phyloP scores from a whole-genome alignment of 169 alveolate species.

The Plasmodium vinckei region DNA sequence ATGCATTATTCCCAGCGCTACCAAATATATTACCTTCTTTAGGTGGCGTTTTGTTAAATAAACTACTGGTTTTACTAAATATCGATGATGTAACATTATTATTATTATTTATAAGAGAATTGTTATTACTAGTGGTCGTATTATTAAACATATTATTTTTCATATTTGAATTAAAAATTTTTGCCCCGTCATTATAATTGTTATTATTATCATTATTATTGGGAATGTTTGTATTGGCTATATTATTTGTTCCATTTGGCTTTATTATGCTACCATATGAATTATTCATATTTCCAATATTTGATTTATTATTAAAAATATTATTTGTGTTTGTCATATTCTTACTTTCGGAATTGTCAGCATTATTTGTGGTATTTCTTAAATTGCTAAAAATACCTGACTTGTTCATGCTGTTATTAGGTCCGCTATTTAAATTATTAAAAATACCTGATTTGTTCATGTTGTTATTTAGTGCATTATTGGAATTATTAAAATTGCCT shows the following conservation, averaged over 20 bases:
- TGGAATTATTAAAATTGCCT: too few relatives aligned
- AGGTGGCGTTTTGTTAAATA: not conserved
- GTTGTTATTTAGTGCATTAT: too few relatives aligned
- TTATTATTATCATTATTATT: not conserved
- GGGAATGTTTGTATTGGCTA: not conserved
- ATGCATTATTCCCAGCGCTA: too few relatives aligned
- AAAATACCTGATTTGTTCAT: too few relatives aligned
- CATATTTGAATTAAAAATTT: not conserved
- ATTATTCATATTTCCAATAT: not conserved
- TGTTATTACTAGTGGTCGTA: conserved; percentile 1
- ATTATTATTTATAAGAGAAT: too few relatives aligned
- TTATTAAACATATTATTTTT: not conserved
- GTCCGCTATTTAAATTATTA: too few relatives aligned
- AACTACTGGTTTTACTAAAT: not conserved
- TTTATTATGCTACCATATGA: too few relatives aligned
- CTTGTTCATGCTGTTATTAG: too few relatives aligned
- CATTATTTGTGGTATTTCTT: not conserved
- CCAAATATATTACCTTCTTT: too few relatives aligned
- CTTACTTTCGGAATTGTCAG: not conserved
- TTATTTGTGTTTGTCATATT: not conserved
- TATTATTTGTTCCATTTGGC: too few relatives aligned
- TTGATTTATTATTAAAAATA: not conserved
- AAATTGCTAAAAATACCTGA: not conserved
- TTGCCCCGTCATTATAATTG: not conserved
- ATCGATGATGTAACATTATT: not conserved